phyloP scores from a whole-genome alignment of 768 basidiomycete genomes.

The Phallus indusiatus region DNA sequence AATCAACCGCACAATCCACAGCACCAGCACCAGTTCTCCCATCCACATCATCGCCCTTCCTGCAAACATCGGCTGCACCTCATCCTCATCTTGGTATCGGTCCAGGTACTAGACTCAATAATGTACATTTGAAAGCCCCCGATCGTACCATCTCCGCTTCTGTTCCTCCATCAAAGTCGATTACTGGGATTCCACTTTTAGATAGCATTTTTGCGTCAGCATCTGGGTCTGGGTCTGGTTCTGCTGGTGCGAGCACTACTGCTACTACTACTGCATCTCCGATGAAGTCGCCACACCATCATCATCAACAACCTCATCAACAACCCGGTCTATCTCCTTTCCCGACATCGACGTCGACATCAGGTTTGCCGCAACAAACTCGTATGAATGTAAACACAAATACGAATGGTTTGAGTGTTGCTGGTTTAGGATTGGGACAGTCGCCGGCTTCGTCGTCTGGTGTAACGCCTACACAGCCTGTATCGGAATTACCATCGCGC shows the following conservation, averaged over 20 bases:
- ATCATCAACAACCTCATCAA: no score
- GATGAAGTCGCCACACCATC: no score
- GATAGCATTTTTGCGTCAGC: constrained; percentile 69
- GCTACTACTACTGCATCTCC: not conserved
- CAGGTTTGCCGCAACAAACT: not conserved
- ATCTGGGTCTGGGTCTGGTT: not conserved
- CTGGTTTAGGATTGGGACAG: not conserved
- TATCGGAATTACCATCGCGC: not conserved
- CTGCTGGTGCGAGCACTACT: constrained; percentile 17
- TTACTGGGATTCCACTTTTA: constrained; percentile 50
- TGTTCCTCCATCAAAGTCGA: constrained; percentile 20
- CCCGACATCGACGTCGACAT: not conserved
- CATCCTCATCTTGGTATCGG: no score
- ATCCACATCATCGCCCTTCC: constrained; percentile 16
- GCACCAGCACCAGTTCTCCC: no score
- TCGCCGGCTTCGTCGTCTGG: constrained; percentile 1
- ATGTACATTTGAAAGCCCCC: constrained; percentile 21
- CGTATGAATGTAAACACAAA: no score
- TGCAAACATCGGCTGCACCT: constrained; percentile 24
- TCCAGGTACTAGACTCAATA: constrained; percentile 41
- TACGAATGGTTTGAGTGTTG: no score
- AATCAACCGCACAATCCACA: not conserved
- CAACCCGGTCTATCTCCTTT: not conserved
- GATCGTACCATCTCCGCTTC: constrained; percentile 19
- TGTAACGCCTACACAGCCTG: constrained; percentile 5